A percentile compares a stretch with the other conserved stretches of the same genome.
phyloP scores from a whole-genome alignment of 495 filamentous ascomycete genomes.

The Annulohypoxylon bovei region DNA sequence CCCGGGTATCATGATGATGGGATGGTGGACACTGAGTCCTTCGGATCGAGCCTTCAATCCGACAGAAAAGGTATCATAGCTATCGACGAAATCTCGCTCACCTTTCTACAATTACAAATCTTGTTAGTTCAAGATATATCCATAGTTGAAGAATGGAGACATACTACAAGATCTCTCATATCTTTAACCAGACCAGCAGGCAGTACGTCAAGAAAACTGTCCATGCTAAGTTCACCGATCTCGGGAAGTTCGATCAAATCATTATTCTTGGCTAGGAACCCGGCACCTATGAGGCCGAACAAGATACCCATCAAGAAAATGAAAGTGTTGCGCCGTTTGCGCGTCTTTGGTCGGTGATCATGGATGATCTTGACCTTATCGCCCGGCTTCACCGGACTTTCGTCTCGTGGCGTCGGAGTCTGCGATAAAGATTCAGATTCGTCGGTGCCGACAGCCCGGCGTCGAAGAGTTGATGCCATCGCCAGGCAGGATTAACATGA shows the following conservation, averaged over 20 bases:
- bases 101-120: conserved; percentile 64
- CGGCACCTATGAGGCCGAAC: conserved; percentile 81
- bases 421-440: conserved; percentile 47
- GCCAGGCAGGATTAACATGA: conserved; percentile 32
- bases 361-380: conserved; percentile 58
- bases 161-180: conserved; percentile 82
- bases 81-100: conserved; percentile 83
- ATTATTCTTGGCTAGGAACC: conserved; percentile 84
- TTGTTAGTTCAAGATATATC: conserved; percentile 26
- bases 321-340: conserved; percentile 76
- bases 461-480: conserved; percentile 61
- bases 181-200: conserved; percentile 84
- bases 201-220: conserved; percentile 81
- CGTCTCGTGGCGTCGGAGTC: conserved; percentile 47
- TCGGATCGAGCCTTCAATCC: conserved; percentile 84
- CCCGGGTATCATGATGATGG: conserved; percentile 95
- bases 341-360: conserved; percentile 54
- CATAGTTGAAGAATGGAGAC: conserved; percentile 13
- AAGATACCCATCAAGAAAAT: conserved; percentile 86
- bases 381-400: conserved; percentile 57
- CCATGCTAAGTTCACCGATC: conserved; percentile 83
- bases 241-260: conserved; percentile 85
- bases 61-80: conserved; percentile 90
- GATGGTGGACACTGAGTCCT: conserved; percentile 83
- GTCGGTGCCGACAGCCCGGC: conserved; percentile 53